Evolutionary conservation across 352 stramenopile genomes (phyloP), one percentile per base, ranked within the genome.

Genomic region (Globisporangium splendens): DNA sequence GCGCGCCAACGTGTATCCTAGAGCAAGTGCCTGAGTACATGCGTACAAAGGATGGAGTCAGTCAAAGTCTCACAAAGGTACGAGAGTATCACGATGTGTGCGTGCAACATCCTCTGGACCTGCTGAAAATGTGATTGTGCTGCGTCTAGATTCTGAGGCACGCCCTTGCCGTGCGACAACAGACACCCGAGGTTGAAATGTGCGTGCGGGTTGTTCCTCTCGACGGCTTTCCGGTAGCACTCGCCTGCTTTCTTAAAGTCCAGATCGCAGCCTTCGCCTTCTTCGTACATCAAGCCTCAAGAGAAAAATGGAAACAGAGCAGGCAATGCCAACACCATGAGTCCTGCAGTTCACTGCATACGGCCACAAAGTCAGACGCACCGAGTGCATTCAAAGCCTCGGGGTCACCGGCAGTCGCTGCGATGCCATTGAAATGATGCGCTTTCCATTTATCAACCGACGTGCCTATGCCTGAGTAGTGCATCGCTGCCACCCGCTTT

Each of bases 141-240:
- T 20, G 79, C 70, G 15, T 83, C 72, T 0, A 63, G 28, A 56
- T 90, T 84, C 31, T 77, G 77, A 28, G 63, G 22, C 7, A 91
- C 79, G 47, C 80, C 82, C 62, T 89, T 89, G 49, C 84, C 80
- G 21, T 79, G 48, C 0, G 69, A 70, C 1, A 92, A 63, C 20
- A 93, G 63, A 41, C 79, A 89, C 7, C 77, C 84, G 18, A 91
- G 70, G 52, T 93, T 93, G 58, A 93, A 92, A 59, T 93, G 80
- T 5, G 78, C 79, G 55, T 91, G 77, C 1, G 80, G 69, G 42
- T 65, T 79, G 12, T 68, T 59, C 18, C 75, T 58, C 46, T 75
- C 70, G 10, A 76, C 70, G 1, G 80, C 82, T 50, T 61, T 61
- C 13, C 76, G 75, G 39, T 89, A 91, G 52, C 69, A 91, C 20